Conservation (phyloP, 306 rosid genomes). For the Elaeagnus macrophylla region DNA sequence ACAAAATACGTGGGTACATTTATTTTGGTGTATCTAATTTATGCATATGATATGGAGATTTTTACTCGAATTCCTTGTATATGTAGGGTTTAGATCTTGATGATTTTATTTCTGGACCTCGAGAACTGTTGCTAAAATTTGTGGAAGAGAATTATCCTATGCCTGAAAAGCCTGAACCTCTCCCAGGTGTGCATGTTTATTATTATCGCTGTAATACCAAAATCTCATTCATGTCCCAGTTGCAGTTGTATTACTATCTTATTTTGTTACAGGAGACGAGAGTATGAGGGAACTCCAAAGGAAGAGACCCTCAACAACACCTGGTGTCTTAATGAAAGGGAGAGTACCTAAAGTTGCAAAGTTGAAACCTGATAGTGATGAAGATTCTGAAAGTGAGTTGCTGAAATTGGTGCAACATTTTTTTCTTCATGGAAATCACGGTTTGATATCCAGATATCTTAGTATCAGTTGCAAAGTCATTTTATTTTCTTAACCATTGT, state of each 20-base stretch:
- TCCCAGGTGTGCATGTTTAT: constrained; percentile 45
- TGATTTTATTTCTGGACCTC: constrained; percentile 97
- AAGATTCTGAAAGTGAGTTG: constrained; percentile 81
- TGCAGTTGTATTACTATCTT: constrained; percentile 12
- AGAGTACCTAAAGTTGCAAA: constrained; percentile 85
- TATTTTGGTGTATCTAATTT: constrained; percentile 16
- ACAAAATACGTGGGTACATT: constrained; percentile 76
- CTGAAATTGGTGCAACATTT: constrained; percentile 13
- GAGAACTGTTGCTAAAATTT: constrained; percentile 88
- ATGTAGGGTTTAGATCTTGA: constrained; percentile 88
- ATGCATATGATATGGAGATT: constrained; percentile 17
- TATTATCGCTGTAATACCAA: constrained; percentile 10
- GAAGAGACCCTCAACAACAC: constrained; percentile 89
- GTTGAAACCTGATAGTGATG: constrained; percentile 78
- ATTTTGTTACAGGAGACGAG: constrained; percentile 56
- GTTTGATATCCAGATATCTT: background rate
- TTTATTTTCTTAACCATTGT: too few species aligned
- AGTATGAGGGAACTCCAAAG: constrained; percentile 94
- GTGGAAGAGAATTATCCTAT: constrained; percentile 94
- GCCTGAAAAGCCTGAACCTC: constrained; percentile 93
- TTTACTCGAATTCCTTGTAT: constrained; percentile 6
- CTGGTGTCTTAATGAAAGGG: constrained; percentile 83
- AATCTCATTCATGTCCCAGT: constrained; percentile 18
- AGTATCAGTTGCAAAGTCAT: too few species aligned
- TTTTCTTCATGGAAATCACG: constrained; percentile 4